Conservation (phyloP, 768 basidiomycete genomes). For the Calocybe cyanea region DNA sequence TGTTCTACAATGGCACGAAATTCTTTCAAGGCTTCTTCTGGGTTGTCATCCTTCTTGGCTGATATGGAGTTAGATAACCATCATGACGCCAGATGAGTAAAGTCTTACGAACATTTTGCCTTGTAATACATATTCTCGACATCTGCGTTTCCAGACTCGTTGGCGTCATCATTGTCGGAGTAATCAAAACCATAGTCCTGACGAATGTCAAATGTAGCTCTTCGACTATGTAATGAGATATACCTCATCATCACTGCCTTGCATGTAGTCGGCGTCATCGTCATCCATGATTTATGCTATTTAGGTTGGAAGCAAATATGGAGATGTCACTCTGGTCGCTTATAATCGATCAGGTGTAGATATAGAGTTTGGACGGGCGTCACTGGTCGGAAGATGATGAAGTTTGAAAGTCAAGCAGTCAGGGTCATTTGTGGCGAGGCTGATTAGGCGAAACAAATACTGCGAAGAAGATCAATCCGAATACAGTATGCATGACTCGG, state of each 20-base stretch:
- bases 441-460: too few relatives aligned
- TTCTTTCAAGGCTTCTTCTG: slow-evolving; percentile 87
- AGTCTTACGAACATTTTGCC: slow-evolving; percentile 74
- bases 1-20: slow-evolving; percentile 86
- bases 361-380: not conserved
- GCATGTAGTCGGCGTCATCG: slow-evolving; percentile 93
- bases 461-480: too few relatives aligned
- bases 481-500: too few relatives aligned
- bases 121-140: slow-evolving; percentile 98
- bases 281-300: slow-evolving; percentile 80
- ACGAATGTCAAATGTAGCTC: slow-evolving; percentile 9
- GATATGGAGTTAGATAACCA: slow-evolving; percentile 9
- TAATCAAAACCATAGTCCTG: slow-evolving; percentile 97
- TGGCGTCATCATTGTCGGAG: slow-evolving; percentile 83
- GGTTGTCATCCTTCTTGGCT: slow-evolving; percentile 94
- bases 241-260: slow-evolving; percentile 84
- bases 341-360: not conserved
- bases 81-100: not conserved
- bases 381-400: too few relatives aligned
- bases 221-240: slow-evolving; percentile 11
- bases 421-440: too few relatives aligned
- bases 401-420: too few relatives aligned
- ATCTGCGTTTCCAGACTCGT: slow-evolving; percentile 78
- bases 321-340: not conserved
- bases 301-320: not conserved